These are phyloP conservation scores for Dryadomyces sulphureus DNA, from an alignment of 2,329 filamentous ascomycete species.

Conservation along the genomic window DNA sequence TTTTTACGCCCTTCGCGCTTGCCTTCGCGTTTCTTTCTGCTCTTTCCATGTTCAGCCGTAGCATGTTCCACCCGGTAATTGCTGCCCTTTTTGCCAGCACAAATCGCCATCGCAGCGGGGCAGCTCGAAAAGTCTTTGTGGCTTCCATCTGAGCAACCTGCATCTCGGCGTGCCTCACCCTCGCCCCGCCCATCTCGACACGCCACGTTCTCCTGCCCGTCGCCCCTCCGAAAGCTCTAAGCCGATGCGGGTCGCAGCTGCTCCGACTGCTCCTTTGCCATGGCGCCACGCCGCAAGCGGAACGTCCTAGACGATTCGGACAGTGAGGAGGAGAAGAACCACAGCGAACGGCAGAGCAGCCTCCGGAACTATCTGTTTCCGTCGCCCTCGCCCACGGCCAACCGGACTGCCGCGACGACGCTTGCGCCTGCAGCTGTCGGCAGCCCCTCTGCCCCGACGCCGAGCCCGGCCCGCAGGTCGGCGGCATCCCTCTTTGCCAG, in stretches of 20 bases:
- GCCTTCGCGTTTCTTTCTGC: neutral
- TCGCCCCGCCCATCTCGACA: neutral
- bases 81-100: neutral
- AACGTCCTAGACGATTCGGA: constrained; percentile 38
- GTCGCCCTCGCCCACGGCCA: constrained; percentile 36
- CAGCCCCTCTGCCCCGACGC: constrained; percentile 19
- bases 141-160: neutral
- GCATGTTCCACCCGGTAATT: neutral
- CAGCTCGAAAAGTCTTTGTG: neutral
- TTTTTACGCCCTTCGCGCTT: constrained; percentile 6
- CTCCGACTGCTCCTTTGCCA: constrained; percentile 15
- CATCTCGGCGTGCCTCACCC: neutral
- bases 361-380: constrained; percentile 38
- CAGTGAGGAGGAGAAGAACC: constrained; percentile 28
- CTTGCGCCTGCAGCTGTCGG: constrained; percentile 16
- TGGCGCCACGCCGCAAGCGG: constrained; percentile 45
- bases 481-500: constrained; percentile 4
- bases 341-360: constrained; percentile 24
- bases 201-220: neutral
- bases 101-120: neutral
- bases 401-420: constrained; percentile 15
- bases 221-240: neutral
- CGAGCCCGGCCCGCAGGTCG: constrained; percentile 25
- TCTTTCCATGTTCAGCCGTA: neutral
- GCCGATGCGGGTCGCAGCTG: neutral